Evolutionary conservation across 1,284 basidiomycete species (phyloP), one percentile per base, ranked within the genome.

Genomic region (Cryptococcus wingfieldii): DNA sequence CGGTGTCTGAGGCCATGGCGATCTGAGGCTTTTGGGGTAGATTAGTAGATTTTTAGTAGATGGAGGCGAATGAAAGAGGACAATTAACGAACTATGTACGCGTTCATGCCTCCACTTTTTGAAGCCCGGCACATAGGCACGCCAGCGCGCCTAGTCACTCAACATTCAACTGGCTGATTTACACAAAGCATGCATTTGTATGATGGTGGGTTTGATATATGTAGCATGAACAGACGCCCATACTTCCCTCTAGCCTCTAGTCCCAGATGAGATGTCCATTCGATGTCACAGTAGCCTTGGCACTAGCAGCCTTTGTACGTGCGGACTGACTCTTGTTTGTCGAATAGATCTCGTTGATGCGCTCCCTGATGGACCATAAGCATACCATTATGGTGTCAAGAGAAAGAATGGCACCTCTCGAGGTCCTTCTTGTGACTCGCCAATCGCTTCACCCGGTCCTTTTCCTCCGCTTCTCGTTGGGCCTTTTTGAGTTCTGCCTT

Each of bases 201-300:
- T 23, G 23, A 23, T 23, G 23, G 23, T 23, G 23, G 23, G 23
- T 23, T 23, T 23, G 23, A 23, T 23, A 34, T 34, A 34, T 34
- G 4, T 8, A 8, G 31, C 31, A 34, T 34, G 31, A 34, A 6
- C 31, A 34, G 31, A 8, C 10, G 31, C 6, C 31, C 1, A 34
- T 10, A 5, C 31, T 7, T 1, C 6, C 10, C 31, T 34, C 31
- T 31, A n/a, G 10, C 31, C 27, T 19, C 41, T 54, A 75, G 27
- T 73, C 72, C 73, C 73, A 75, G 19, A 73, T 66, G 16, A 75
- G 64, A 59, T 72, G 67, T 9, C 73, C 73, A 37, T 67, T 69
- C 13, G 55, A 28, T 28, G 59, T 65, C 42, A 75, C 50, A 13
- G 63, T 59, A 8, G 73, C 71, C 27, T 59, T 56, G 25, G 58